Evolutionary conservation across 805 yeast species (phyloP).

Genomic region (Debaryomyces tyrocola): DNA sequence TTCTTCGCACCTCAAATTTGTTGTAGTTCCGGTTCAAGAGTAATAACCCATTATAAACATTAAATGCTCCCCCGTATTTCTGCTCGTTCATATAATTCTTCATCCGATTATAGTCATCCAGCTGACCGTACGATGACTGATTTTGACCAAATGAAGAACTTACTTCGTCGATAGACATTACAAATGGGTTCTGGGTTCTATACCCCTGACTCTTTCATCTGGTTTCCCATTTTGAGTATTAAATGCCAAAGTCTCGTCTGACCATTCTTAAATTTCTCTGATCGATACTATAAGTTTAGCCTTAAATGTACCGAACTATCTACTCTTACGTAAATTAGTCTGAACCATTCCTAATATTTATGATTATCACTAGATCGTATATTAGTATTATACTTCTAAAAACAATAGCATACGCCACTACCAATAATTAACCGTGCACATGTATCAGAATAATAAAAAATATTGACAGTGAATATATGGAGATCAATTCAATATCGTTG

Average conservation of each 20-base stretch:
- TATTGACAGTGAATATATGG: too few relatives aligned
- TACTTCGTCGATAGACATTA: neutral
- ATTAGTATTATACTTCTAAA: too few relatives aligned
- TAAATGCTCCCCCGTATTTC: neutral
- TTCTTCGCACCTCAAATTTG: too few relatives aligned
- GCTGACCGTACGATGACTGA: neutral
- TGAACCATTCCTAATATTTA: too few relatives aligned
- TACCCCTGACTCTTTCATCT: neutral
- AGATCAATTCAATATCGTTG: too few relatives aligned
- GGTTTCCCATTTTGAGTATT: slow-evolving; percentile 16
- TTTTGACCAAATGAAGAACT: neutral
- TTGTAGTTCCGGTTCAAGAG: slow-evolving; percentile 36
- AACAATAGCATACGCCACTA: too few relatives aligned
- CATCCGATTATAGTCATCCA: neutral
- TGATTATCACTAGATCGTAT: too few relatives aligned
- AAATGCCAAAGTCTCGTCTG: slow-evolving; percentile 10
- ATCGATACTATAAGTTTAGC: too few relatives aligned
- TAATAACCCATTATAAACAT: slow-evolving; percentile 43
- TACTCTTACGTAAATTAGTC: too few relatives aligned
- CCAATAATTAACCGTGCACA: too few relatives aligned
- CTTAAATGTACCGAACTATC: too few relatives aligned
- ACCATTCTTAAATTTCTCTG: neutral
- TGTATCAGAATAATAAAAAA: too few relatives aligned
- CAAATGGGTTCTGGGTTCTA: slow-evolving; percentile 2
- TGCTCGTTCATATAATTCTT: neutral